Percentiles rank a stretch among this genome's conserved stretches.
These are phyloP conservation scores for Monosporascus sp. DNA, from an alignment of 2,329 filamentous ascomycete species.

Conservation along the genomic window DNA sequence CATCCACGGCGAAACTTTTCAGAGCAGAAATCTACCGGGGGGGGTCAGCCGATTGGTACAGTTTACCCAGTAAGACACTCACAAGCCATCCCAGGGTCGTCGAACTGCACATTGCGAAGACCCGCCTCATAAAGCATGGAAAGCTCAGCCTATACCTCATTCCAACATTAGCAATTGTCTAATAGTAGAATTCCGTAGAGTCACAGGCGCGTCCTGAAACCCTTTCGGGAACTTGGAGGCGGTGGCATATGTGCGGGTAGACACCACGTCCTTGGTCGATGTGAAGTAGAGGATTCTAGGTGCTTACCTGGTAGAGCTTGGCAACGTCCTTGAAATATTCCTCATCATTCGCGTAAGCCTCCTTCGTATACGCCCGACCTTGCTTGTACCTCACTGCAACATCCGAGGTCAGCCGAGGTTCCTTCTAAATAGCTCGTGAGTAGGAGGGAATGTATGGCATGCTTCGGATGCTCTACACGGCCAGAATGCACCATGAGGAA, in stretches of 20 bases:
- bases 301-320: conserved; percentile 50
- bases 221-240: too few species aligned
- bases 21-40: conserved; percentile 62
- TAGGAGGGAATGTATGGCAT: too few species aligned
- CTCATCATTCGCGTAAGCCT: conserved; percentile 51
- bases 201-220: neutral
- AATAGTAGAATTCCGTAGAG: too few species aligned
- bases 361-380: conserved; percentile 49
- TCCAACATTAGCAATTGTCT: neutral
- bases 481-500: too few species aligned
- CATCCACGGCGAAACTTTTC: conserved; percentile 67
- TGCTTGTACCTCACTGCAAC: conserved; percentile 43
- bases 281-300: neutral
- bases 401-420: too few species aligned
- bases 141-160: conserved; percentile 41
- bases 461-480: too few species aligned
- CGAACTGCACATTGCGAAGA: conserved; percentile 62
- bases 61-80: conserved; percentile 24
- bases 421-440: too few species aligned
- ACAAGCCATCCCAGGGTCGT: conserved; percentile 65
- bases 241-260: too few species aligned
- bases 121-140: conserved; percentile 57
- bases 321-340: conserved; percentile 64
- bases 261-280: too few species aligned
- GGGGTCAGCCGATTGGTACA: neutral